phyloP scores from a whole-genome alignment of 345 rosid species.

The Linum lewisii region DNA sequence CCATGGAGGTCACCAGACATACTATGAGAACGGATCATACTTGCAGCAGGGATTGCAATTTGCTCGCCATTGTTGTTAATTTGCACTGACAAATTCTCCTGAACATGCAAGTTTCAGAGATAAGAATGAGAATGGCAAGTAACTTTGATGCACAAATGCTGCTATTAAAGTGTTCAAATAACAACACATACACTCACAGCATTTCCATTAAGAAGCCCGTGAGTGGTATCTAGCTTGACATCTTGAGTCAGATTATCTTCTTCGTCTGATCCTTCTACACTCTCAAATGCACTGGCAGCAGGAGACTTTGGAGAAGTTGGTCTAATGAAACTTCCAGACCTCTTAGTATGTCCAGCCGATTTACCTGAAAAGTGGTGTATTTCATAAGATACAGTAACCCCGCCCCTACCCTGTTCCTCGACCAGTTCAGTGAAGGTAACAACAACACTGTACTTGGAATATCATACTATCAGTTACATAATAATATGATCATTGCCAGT shows the following conservation, averaged over 20 bases:
- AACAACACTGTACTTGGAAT: no score
- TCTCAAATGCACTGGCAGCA: constrained; percentile 87
- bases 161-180: background rate
- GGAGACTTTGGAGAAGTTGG: constrained; percentile 94
- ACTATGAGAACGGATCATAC: constrained; percentile 91
- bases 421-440: no score
- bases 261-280: constrained; percentile 87
- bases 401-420: no score
- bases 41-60: constrained; percentile 50
- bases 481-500: no score
- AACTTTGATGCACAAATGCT: background rate
- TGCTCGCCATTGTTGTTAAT: constrained; percentile 52
- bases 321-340: constrained; percentile 49
- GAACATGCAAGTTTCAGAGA: constrained; percentile 10
- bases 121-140: background rate
- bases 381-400: no score
- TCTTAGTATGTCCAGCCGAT: constrained; percentile 51
- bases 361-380: constrained; percentile 37
- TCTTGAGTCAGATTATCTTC: constrained; percentile 66
- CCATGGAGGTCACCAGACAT: constrained; percentile 94
- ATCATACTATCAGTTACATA: background rate
- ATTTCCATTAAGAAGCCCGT: constrained; percentile 58
- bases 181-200: constrained; percentile 51
- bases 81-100: constrained; percentile 38
- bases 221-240: constrained; percentile 48